Percentiles rank a stretch among this genome's conserved stretches.
These are phyloP conservation scores for Coccomyxa sp. DNA, from an alignment of 139 green algal genomes.

Conservation along the genomic window DNA sequence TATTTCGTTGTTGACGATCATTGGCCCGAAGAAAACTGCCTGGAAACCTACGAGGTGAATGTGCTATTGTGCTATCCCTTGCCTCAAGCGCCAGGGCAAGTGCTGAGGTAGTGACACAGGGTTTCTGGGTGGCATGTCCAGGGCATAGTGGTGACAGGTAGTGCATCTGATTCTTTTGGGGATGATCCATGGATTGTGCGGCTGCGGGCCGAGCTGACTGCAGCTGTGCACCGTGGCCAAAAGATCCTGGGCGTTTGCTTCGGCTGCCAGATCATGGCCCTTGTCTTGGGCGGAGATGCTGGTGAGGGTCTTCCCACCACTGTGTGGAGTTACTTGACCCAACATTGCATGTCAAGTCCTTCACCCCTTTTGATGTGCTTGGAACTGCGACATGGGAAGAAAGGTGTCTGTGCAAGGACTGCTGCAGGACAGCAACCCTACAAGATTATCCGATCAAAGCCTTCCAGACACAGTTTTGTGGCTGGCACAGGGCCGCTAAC, in stretches of 20 bases:
- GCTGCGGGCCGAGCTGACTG: slow-evolving; percentile 4
- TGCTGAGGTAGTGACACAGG: not conserved
- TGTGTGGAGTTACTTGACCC: not conserved
- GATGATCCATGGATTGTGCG: slow-evolving; percentile 3
- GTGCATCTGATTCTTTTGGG: slow-evolving; percentile 5
- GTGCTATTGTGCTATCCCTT: not conserved
- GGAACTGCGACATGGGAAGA: not conserved
- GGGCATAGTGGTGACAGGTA: slow-evolving; percentile 12
- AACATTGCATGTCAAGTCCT: not conserved
- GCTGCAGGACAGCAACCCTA: not conserved
- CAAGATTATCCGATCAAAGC: no score
- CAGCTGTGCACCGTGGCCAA: slow-evolving; percentile 4
- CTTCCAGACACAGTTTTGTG: no score
- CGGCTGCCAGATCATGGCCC: slow-evolving; percentile 9
- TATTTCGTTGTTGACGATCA: not conserved
- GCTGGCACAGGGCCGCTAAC: no score
- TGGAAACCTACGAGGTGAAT: not conserved
- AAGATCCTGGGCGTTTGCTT: slow-evolving; percentile 9
- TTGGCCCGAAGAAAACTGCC: not conserved
- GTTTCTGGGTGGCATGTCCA: not conserved
- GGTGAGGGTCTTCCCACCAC: not conserved
- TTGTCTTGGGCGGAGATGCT: slow-evolving; percentile 2
- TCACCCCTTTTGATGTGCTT: not conserved
- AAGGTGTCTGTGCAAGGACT: not conserved
- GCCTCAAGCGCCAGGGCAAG: not conserved